Percentiles rank a stretch among this genome's conserved stretches.
Conservation (phyloP, 345 rosid genomes). For the Populus nigra region DNA sequence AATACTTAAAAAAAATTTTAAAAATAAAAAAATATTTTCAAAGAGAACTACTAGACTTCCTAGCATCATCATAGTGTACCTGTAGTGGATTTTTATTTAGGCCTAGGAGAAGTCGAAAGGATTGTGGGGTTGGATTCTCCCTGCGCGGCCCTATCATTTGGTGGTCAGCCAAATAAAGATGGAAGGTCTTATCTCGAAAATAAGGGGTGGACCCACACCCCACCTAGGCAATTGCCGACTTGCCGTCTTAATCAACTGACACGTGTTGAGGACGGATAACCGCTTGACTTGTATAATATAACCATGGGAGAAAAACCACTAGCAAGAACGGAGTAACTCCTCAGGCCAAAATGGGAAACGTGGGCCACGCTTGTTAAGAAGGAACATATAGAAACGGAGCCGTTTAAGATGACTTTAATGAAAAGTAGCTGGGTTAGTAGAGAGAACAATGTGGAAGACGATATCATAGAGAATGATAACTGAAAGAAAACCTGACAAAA, state of each 20-base stretch:
- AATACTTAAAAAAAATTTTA: no score
- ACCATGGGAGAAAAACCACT: background rate
- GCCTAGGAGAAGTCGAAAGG: background rate
- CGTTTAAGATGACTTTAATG: background rate
- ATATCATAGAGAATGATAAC: background rate
- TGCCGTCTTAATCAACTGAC: background rate
- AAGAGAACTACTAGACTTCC: no score
- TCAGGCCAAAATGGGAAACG: background rate
- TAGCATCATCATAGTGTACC: background rate
- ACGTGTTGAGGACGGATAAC: background rate
- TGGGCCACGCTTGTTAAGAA: background rate
- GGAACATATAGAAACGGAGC: background rate
- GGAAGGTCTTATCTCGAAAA: background rate
- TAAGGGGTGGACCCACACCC: background rate
- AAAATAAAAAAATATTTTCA: no score
- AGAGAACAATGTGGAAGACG: background rate
- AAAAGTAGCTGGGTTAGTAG: background rate
- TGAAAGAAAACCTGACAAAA: background rate
- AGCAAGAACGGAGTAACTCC: background rate
- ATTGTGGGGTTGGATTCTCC: constrained; percentile 3
- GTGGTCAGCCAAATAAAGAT: background rate
- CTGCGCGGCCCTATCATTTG: background rate
- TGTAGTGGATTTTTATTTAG: background rate
- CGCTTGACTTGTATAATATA: background rate
- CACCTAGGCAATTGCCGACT: no score